These are phyloP conservation scores for Prasinococcaceae sp. DNA, from an alignment of 139 green algal genomes.

Conservation along the genomic window DNA sequence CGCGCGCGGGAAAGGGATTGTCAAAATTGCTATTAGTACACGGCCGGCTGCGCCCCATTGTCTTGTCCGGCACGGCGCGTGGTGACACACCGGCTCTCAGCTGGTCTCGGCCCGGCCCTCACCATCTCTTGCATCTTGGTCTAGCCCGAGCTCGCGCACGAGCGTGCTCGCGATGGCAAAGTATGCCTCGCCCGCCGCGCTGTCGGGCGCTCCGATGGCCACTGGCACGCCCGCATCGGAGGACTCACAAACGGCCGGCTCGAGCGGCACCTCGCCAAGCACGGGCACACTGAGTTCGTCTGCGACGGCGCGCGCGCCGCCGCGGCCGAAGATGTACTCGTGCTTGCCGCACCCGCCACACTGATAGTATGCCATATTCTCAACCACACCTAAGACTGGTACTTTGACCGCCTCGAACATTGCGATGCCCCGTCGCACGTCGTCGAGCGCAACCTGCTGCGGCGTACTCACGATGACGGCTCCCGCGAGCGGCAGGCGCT, in stretches of 20 bases:
- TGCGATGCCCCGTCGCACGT: constrained; percentile 48
- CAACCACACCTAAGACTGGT: constrained; percentile 64
- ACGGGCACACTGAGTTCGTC: constrained; percentile 50
- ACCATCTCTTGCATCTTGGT: too few species aligned
- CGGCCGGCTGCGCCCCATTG: too few species aligned
- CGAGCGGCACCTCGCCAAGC: constrained; percentile 63
- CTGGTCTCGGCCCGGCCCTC: too few species aligned
- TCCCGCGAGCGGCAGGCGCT: constrained; percentile 26
- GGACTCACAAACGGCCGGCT: constrained; percentile 28
- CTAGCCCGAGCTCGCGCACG: too few species aligned
- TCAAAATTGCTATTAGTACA: too few species aligned
- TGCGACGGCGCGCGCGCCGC: constrained; percentile 42
- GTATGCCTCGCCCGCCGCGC: constrained; percentile 24
- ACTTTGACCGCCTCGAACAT: constrained; percentile 71
- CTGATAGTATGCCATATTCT: constrained; percentile 74
- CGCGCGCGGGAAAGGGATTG: too few species aligned
- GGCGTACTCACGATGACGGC: constrained; percentile 79
- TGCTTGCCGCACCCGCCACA: constrained; percentile 55
- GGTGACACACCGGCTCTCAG: too few species aligned
- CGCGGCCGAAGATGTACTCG: constrained; percentile 68
- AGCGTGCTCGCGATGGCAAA: constrained; percentile 32
- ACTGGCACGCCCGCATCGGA: constrained; percentile 50
- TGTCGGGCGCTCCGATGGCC: constrained; percentile 31
- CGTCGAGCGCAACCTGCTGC: constrained; percentile 57
- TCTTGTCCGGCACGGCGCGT: too few species aligned